Base-by-base conservation (phyloP, 108 stramenopile species). In the Pseudonitzschia delicatissima region DNA sequence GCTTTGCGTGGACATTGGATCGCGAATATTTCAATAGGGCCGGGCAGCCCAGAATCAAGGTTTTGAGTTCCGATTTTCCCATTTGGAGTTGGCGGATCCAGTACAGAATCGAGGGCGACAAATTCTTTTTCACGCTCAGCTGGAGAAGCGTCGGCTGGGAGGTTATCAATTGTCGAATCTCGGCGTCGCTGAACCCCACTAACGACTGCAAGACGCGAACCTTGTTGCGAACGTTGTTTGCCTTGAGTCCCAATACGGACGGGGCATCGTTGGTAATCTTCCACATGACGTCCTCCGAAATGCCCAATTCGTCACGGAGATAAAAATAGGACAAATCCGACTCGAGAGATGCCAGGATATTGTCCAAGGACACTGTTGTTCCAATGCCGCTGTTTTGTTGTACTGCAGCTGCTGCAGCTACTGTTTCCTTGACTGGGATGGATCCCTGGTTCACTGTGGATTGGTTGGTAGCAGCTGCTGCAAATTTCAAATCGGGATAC, bases 271-370 rank as follows among this genome's bases (percentile, higher is more conserved):
- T 69, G 6, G 84, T 85, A 31, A 93, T 85, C 66, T 82, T 87
- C 88, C 87, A 88, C 87, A 93, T 88, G 63, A 66, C 67, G 40
- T 88, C 92, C 73, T 90, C 88, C n/a, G 71, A 69, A 7, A 93
- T 66, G 2, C 86, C 87, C 32, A 93, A 45, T 28, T 81, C 84
- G 44, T 93, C 76, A 32, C 74, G 77, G 9, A 93, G 73, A 69
- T 93, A 93, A 66, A 84, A 92, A 51, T 92, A 92, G 42, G 90
- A 84, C 74, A 92, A 67, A 62, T 87, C 71, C n/a, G 60, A 55
- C 21, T 48, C 47, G 47, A 48, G 47, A 2, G 47, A 21, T 15
- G 85, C 39, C 40, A 55, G 32, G 20, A 55, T 33, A 27, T 31
- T 33, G 15, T 55, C 53, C 31, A 55, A 9, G 17, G 53, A 55